A percentile compares a stretch with the other conserved stretches of the same genome.
Evolutionary conservation across 371 early-diverging fungal genomes (phyloP).

Genomic region (Rhizopus stolonifer): DNA sequence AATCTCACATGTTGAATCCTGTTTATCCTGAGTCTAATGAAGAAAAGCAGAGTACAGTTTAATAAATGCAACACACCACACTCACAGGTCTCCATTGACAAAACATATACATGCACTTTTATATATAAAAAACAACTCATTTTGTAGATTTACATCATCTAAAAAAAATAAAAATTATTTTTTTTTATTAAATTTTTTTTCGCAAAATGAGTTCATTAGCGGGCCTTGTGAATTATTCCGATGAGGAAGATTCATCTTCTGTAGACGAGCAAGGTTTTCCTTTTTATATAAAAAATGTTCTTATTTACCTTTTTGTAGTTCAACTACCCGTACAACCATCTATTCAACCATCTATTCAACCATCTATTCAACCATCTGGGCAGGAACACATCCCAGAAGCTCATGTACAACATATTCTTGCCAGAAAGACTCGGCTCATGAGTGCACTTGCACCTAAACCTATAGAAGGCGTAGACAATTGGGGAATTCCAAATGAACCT

Average conservation of each 20-base stretch:
- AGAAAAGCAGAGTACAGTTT: background rate
- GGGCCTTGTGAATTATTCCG: slow-evolving; percentile 39
- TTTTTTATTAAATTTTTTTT: background rate
- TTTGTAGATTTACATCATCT: background rate
- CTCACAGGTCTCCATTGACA: background rate
- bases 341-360: background rate
- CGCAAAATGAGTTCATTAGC: slow-evolving; percentile 21
- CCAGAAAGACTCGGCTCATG: slow-evolving; percentile 12
- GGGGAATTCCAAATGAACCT: slow-evolving; percentile 56
- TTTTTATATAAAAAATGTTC: no score
- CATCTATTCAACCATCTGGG: background rate
- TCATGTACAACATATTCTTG: background rate
- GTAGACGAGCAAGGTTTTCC: slow-evolving; percentile 23
- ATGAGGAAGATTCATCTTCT: slow-evolving; percentile 29
- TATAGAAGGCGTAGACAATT: slow-evolving; percentile 44
- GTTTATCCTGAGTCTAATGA: slow-evolving; percentile 12
- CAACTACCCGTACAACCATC: no score
- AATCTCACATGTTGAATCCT: slow-evolving; percentile 36
- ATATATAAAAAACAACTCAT: background rate
- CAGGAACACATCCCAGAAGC: background rate
- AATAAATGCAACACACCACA: background rate
- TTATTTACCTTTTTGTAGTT: no score
- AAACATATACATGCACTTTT: background rate
- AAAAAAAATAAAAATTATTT: background rate
- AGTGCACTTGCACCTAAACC: slow-evolving; percentile 33